phyloP scores from a whole-genome alignment of 495 filamentous ascomycete genomes.

The Podospora appendiculata region DNA sequence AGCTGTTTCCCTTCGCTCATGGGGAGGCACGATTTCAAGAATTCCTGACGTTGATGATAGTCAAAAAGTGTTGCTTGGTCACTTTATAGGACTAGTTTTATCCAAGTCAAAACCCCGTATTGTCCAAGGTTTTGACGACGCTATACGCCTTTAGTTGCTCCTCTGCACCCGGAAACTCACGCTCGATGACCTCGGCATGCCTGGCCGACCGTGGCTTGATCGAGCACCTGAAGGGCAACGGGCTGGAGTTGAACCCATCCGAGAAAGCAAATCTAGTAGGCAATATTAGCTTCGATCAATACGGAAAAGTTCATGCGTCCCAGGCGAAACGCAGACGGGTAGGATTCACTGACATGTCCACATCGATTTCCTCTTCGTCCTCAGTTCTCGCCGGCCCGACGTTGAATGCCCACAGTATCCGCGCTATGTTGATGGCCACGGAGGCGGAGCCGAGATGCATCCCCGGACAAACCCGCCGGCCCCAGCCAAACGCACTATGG shows the following conservation, averaged over 20 bases:
- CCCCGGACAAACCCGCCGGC: constrained; percentile 49
- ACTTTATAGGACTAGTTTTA: too few species aligned
- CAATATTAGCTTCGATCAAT: not conserved
- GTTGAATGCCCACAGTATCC: constrained; percentile 44
- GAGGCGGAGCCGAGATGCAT: constrained; percentile 44
- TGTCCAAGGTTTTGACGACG: too few species aligned
- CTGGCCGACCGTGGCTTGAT: constrained; percentile 28
- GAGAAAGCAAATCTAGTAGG: constrained; percentile 37
- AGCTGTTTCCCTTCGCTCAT: too few species aligned
- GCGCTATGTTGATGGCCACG: constrained; percentile 44
- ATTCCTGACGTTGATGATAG: too few species aligned
- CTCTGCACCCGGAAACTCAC: constrained; percentile 21
- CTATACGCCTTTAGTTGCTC: constrained; percentile 20
- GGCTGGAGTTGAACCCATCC: constrained; percentile 44
- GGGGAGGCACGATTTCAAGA: too few species aligned
- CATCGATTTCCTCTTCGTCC: constrained; percentile 38
- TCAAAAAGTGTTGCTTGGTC: too few species aligned
- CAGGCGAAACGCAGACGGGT: not conserved
- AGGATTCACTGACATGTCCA: constrained; percentile 31
- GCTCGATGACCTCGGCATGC: constrained; percentile 23
- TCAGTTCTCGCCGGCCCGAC: constrained; percentile 37
- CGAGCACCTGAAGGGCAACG: constrained; percentile 39
- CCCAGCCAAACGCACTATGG: constrained; percentile 52
- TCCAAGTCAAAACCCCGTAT: too few species aligned
- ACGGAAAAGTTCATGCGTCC: not conserved